Conservation (phyloP, 2,329 filamentous ascomycete genomes). For the Ceratocystis cubensis region DNA sequence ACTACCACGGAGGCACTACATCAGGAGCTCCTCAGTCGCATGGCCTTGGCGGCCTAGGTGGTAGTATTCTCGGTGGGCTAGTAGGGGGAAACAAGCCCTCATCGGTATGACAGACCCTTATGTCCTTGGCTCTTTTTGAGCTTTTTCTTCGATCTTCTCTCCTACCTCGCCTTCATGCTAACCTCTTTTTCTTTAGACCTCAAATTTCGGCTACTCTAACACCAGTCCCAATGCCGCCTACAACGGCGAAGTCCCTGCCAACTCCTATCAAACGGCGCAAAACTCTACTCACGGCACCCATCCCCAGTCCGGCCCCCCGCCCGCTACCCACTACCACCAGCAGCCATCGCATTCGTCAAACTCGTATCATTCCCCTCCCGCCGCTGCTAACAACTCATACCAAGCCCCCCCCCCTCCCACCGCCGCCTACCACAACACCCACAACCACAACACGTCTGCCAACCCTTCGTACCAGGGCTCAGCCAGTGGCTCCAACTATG, state of each 20-base stretch:
- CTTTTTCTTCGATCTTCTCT: neutral
- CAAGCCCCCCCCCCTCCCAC: slow-evolving; percentile 11
- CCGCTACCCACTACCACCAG: slow-evolving; percentile 13
- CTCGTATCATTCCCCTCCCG: slow-evolving; percentile 29
- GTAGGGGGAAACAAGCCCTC: slow-evolving; percentile 40
- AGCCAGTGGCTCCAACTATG: slow-evolving; percentile 24
- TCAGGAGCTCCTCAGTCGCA: slow-evolving; percentile 28
- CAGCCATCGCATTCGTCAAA: slow-evolving; percentile 18
- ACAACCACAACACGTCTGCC: slow-evolving; percentile 1
- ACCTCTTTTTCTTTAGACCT: slow-evolving; percentile 32
- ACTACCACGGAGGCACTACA: slow-evolving; percentile 38
- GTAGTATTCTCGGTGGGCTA: slow-evolving; percentile 42
- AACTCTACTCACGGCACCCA: slow-evolving; percentile 18
- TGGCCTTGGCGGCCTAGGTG: slow-evolving; percentile 38
- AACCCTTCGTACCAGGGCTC: slow-evolving; percentile 23
- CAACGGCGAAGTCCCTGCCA: slow-evolving; percentile 49
- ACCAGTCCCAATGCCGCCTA: slow-evolving; percentile 43
- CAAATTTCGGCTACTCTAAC: slow-evolving; percentile 53
- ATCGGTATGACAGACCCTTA: neutral
- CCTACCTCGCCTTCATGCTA: slow-evolving; percentile 8
- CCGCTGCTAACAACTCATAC: slow-evolving; percentile 8
- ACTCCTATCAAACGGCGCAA: slow-evolving; percentile 39
- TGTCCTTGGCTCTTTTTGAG: neutral
- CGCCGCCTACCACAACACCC: slow-evolving; percentile 13
- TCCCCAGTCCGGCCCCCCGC: slow-evolving; percentile 13